Evolutionary conservation across 129 eudicot species (phyloP), one percentile per base, ranked within the genome.

Genomic region (Logfia minima): DNA sequence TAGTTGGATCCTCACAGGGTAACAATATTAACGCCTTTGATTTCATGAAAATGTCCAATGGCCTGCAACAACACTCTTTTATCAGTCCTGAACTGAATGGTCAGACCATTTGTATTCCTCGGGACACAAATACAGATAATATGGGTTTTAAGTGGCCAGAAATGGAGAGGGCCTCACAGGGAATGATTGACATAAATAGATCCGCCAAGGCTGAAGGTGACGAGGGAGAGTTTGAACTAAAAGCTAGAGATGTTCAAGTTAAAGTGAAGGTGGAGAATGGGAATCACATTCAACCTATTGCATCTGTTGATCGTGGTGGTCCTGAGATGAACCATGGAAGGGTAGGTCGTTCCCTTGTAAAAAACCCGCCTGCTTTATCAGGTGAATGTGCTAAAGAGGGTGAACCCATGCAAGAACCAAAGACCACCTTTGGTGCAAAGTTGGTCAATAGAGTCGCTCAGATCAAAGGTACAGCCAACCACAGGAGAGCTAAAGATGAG

Each of bases 21-120:
- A 41, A 41, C 48, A 41, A 41, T 41, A 41, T 41, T 41, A 14
- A 48, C 1, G 55, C 18, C 17, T 62, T 78, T 69, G 94, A 87
- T 85, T 80, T 77, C 67, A 76, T 87, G 62, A 81, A 60, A 22
- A 85, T 78, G 65, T 80, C 92, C 8, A 75, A 72, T 17, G 83
- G 83, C 5, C 32, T 64, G 52, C 82, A 70, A 19, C 79, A 65
- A 35, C 78, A 80, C 19, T 41, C 79, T 24, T 74, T 80, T 74
- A 74, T 66, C 63, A 78, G 37, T 19, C 63, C 77, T 61, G 83
- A 79, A 31, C 16, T 79, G 7, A 17, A 31, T 39, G 56, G 28
- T 51, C 73, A 31, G 64, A 48, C n/a, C n/a, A 37, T 37, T 51
- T 66, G 64, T 61, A 63, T 62, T 67, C 61, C 82, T 55, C 85